Percentiles rank a stretch among this genome's conserved stretches.
Conservation (phyloP, 2,329 filamentous ascomycete genomes). For the Massarina eburnea region DNA sequence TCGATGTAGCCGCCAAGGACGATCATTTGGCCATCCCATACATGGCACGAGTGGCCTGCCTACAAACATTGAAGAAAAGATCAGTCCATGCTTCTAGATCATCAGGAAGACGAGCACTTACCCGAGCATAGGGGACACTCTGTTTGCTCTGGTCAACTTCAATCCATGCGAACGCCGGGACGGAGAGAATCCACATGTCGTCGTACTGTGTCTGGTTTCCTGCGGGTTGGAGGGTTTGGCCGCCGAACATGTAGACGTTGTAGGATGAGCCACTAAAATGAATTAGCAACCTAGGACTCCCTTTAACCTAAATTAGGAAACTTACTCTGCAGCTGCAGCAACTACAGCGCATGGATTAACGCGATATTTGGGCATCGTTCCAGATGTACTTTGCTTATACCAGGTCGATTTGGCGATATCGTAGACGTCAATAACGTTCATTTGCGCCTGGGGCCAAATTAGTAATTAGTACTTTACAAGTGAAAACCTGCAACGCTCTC, state of each 20-base stretch:
- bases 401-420: slow-evolving; percentile 70
- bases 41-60: slow-evolving; percentile 75
- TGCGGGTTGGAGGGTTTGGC: slow-evolving; percentile 69
- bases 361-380: slow-evolving; percentile 59
- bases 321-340: slow-evolving; percentile 66
- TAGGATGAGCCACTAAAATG: slow-evolving; percentile 64
- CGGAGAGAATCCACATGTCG: slow-evolving; percentile 77
- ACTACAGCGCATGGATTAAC: slow-evolving; percentile 73
- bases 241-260: slow-evolving; percentile 77
- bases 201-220: slow-evolving; percentile 62
- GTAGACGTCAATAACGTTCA: slow-evolving; percentile 78
- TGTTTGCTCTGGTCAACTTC: slow-evolving; percentile 58
- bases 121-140: slow-evolving; percentile 55
- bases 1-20: slow-evolving; percentile 72
- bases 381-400: slow-evolving; percentile 72
- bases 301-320: not conserved
- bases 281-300: slow-evolving; percentile 3
- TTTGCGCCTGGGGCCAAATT: slow-evolving; percentile 52
- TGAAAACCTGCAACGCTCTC: too few species aligned
- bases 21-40: slow-evolving; percentile 80
- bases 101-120: too few species aligned
- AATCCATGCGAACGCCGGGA: slow-evolving; percentile 82
- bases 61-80: too few species aligned
- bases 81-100: not conserved
- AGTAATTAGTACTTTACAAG: slow-evolving; percentile 10